These are phyloP conservation scores for Moelleriella libera DNA, from an alignment of 2,329 filamentous ascomycete genomes.

Conservation along the genomic window DNA sequence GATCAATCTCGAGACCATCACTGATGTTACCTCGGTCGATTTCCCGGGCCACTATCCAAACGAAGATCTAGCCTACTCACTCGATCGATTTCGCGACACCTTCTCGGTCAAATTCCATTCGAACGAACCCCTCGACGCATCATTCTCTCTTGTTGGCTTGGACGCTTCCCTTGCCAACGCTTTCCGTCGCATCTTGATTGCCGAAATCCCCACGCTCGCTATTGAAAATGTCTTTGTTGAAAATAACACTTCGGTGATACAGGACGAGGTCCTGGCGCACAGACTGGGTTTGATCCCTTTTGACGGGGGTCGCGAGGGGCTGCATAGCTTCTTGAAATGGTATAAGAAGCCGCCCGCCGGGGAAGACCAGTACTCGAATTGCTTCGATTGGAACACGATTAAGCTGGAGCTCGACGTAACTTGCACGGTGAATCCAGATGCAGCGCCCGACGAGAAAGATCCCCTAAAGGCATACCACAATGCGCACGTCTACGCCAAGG, in stretches of 20 bases:
- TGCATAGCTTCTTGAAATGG: slow-evolving; percentile 69
- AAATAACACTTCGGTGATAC: slow-evolving; percentile 96
- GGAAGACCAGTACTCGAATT: slow-evolving; percentile 44
- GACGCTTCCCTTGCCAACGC: slow-evolving; percentile 93
- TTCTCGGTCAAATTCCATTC: slow-evolving; percentile 74
- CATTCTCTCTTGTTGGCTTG: slow-evolving; percentile 83
- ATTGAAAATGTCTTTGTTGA: slow-evolving; percentile 88
- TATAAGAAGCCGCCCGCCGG: slow-evolving; percentile 55
- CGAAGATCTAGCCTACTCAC: slow-evolving; percentile 71
- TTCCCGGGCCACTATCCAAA: slow-evolving; percentile 84
- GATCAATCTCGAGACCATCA: slow-evolving; percentile 82
- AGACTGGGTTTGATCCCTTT: slow-evolving; percentile 84
- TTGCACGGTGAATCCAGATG: slow-evolving; percentile 67
- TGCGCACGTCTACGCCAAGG: slow-evolving; percentile 66
- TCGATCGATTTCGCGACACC: slow-evolving; percentile 55
- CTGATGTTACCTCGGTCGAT: slow-evolving; percentile 77
- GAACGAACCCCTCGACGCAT: slow-evolving; percentile 61
- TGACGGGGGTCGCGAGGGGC: slow-evolving; percentile 60
- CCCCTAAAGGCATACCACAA: slow-evolving; percentile 75
- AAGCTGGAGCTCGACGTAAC: slow-evolving; percentile 62
- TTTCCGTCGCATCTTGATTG: slow-evolving; percentile 88
- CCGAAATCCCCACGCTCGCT: slow-evolving; percentile 86
- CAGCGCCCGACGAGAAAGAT: slow-evolving; percentile 59
- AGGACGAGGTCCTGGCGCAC: slow-evolving; percentile 90
- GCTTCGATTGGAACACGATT: slow-evolving; percentile 76